These are phyloP conservation scores for Linum tenue DNA, from an alignment of 345 rosid species.

Conservation along the genomic window DNA sequence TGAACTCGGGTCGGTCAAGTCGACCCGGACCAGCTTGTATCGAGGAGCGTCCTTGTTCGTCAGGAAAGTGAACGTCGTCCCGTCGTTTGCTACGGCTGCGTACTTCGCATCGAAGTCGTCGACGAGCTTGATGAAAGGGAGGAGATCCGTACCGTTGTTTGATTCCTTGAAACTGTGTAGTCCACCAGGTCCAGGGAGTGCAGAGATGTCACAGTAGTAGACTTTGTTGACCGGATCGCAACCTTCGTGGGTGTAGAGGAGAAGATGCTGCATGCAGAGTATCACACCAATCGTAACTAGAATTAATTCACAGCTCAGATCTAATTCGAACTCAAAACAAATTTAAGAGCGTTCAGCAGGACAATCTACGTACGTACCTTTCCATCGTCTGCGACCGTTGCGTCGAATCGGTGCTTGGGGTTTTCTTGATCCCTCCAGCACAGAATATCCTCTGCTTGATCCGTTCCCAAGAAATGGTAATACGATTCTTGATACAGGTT, in stretches of 20 bases:
- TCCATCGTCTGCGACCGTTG: slow-evolving; percentile 74
- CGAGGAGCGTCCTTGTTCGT: slow-evolving; percentile 81
- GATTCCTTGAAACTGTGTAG: slow-evolving; percentile 50
- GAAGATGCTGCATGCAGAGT: slow-evolving; percentile 50
- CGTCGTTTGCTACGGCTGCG: slow-evolving; percentile 60
- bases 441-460: slow-evolving; percentile 73
- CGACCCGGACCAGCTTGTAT: slow-evolving; percentile 71
- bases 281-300: background rate
- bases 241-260: slow-evolving; percentile 42
- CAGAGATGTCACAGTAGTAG: slow-evolving; percentile 59
- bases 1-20: slow-evolving; percentile 55
- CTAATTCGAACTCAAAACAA: no score
- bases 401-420: slow-evolving; percentile 52
- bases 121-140: slow-evolving; percentile 70
- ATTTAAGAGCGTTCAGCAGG: no score
- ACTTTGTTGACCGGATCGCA: slow-evolving; percentile 88
- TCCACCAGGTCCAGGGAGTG: slow-evolving; percentile 42
- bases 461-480: slow-evolving; percentile 72
- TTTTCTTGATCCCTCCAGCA: slow-evolving; percentile 86
- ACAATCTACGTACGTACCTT: slow-evolving; percentile 39
- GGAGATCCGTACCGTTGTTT: slow-evolving; percentile 18
- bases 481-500: slow-evolving; percentile 75
- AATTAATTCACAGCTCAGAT: background rate
- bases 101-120: slow-evolving; percentile 63
- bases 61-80: slow-evolving; percentile 53